Conservation (phyloP, 164 flowering plant species). For the Tetrastigma voinierianum region DNA sequence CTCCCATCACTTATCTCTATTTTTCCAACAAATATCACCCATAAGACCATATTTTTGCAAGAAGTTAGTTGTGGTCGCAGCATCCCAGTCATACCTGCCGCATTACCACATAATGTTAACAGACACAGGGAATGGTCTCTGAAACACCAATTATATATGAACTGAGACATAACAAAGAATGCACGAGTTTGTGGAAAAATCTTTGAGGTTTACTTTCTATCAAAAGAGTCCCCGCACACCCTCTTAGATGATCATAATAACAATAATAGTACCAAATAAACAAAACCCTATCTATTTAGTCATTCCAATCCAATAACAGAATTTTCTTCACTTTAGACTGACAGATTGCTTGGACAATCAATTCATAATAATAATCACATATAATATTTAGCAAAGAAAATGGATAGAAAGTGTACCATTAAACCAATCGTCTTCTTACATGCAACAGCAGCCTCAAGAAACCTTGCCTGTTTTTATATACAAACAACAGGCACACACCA, state of each 20-base stretch:
- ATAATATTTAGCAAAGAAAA: not conserved
- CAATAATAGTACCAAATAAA: too few relatives aligned
- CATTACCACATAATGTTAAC: slow-evolving; percentile 1
- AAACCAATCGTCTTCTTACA: slow-evolving; percentile 94
- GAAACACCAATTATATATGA: too few relatives aligned
- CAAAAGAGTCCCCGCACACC: slow-evolving; percentile 73
- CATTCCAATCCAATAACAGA: too few relatives aligned
- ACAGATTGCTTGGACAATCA: not conserved
- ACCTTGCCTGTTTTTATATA: slow-evolving; percentile 59
- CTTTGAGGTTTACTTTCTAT: slow-evolving; percentile 99
- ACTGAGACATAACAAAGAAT: too few relatives aligned
- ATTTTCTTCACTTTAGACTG: too few relatives aligned
- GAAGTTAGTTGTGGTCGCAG: slow-evolving; percentile 85
- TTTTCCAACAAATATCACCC: slow-evolving; percentile 50
- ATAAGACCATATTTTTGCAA: slow-evolving; percentile 80
- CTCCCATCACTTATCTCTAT: too few relatives aligned
- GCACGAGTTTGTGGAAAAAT: too few relatives aligned
- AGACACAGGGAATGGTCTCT: too few relatives aligned
- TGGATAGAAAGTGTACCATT: slow-evolving; percentile 47
- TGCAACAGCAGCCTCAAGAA: slow-evolving; percentile 80
- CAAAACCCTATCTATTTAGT: too few relatives aligned
- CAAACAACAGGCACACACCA: too few relatives aligned
- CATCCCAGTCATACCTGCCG: slow-evolving; percentile 97
- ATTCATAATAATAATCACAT: not conserved
- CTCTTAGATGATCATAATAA: too few relatives aligned